Evolutionary conservation across 192 early-diverging fungal genomes (phyloP).

Genomic region (Coemansia sp.): DNA sequence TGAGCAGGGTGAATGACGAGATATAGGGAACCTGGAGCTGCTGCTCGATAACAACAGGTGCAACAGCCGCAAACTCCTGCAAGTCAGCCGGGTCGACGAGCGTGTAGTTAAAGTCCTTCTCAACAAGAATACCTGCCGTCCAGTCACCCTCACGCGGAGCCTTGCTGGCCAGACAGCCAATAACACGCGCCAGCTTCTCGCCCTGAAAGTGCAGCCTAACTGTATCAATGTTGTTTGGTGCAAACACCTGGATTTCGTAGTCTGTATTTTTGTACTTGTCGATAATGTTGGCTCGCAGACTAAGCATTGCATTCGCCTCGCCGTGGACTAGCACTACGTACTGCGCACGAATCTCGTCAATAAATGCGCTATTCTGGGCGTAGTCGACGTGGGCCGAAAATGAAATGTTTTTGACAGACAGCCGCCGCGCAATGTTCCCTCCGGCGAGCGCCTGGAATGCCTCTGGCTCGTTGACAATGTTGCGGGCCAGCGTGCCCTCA

Average conservation of each 20-base stretch:
- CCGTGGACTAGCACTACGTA: conserved; percentile 96
- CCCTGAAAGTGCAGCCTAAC: conserved; percentile 91
- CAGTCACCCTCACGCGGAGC: conserved; percentile 67
- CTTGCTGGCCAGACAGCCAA: conserved; percentile 74
- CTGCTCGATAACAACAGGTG: conserved; percentile 74
- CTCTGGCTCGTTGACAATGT: conserved; percentile 80
- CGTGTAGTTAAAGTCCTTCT: conserved; percentile 86
- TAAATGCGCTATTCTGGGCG: conserved; percentile 93
- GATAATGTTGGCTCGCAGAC: conserved; percentile 80
- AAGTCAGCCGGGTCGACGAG: conserved; percentile 81
- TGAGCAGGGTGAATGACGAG: conserved; percentile 74
- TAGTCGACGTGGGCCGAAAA: conserved; percentile 99
- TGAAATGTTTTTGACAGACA: conserved; percentile 91
- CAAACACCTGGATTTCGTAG: conserved; percentile 76
- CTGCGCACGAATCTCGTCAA: conserved; percentile 89
- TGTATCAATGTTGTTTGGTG: conserved; percentile 85
- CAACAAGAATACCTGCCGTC: conserved; percentile 78
- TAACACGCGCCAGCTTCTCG: conserved; percentile 89
- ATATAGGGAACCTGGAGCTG: conserved; percentile 71
- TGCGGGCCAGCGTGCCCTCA: conserved; percentile 88
- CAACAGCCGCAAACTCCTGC: conserved; percentile 76
- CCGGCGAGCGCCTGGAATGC: conserved; percentile 82
- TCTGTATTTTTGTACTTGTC: conserved; percentile 79
- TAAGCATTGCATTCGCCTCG: conserved; percentile 90
- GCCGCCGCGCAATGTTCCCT: conserved; percentile 70